Evolutionary conservation across 1,284 basidiomycete genomes (phyloP), one percentile per base, ranked within the genome.

Genomic region (Anthracocystis setariae): DNA sequence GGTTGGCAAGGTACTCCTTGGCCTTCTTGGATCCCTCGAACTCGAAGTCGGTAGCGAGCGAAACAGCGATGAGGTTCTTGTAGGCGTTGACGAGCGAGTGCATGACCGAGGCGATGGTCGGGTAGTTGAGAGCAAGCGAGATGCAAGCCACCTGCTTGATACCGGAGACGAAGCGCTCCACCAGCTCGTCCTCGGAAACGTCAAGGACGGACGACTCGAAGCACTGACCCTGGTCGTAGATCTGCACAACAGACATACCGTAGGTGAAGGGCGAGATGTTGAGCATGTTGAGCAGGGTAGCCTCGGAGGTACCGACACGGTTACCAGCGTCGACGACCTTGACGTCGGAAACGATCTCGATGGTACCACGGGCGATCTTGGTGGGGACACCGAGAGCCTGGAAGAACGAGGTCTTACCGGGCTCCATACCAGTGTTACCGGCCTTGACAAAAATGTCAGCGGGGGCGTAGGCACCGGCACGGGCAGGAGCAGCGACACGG

Each of bases 311-410:
- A 79, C 96, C 96, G 85, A 98, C 95, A 88, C 93, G 92, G 78
- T 88, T 90, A 77, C 94, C 94, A 61, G 90, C 92, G 51, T 86
- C 86, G 80, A 98, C 93, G 87, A 98, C 94, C 87, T 96, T 90
- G 84, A 98, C 91, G 84, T 98, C 95, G 75, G 90, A 89, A 70
- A 97, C 93, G 84, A 98, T 99, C 91, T 99, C 95, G 83, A 99
- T 98, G 60, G 96, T 98, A 89, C 95, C 95, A 91, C 95, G 92
- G 64, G 96, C 94, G 82, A 99, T 98, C 90, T 99, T 99, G 86
- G 95, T 99, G 51, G 96, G 95, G 85, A 99, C 94, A 88, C 92
- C 92, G 83, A 99, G 91, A 66, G 95, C 95, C 89, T 99, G 95
- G 93, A 99, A 99, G 93, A 98, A 99, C 46, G 78, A 82, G 12